These are phyloP conservation scores for Microdochium bolleyi DNA, from an alignment of 2,329 filamentous ascomycete species.

Conservation along the genomic window DNA sequence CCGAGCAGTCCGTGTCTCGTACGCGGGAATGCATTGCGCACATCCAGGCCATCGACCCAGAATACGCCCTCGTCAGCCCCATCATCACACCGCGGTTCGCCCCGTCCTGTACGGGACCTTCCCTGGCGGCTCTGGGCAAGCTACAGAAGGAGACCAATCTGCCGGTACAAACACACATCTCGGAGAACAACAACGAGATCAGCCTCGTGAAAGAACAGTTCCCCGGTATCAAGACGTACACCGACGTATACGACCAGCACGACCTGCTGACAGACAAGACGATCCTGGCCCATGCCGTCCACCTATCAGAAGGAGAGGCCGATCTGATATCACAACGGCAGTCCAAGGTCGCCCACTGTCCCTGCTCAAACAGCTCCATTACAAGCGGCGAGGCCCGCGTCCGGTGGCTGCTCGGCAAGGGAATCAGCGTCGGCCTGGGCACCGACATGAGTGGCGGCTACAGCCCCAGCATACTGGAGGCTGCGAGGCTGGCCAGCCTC, in stretches of 20 bases:
- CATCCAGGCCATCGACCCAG: conserved; percentile 59
- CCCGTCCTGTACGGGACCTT: conserved; percentile 49
- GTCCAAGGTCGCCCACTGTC: conserved; percentile 75
- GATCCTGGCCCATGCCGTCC: conserved; percentile 79
- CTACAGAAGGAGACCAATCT: conserved; percentile 56
- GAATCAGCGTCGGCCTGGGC: conserved; percentile 75
- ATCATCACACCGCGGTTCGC: conserved; percentile 73
- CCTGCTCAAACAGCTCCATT: conserved; percentile 75
- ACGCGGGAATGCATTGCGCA: conserved; percentile 57
- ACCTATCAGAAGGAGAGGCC: conserved; percentile 62
- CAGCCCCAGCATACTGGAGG: conserved; percentile 70
- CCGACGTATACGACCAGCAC: conserved; percentile 68
- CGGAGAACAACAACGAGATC: conserved; percentile 72
- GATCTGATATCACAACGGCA: conserved; percentile 50
- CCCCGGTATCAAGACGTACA: conserved; percentile 56
- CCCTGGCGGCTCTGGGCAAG: conserved; percentile 55
- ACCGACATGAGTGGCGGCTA: conserved; percentile 91
- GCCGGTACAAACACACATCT: conserved; percentile 82
- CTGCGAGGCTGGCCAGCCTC: conserved; percentile 73
- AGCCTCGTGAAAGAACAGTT: conserved; percentile 64
- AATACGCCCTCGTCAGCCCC: conserved; percentile 58
- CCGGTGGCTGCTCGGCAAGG: conserved; percentile 63
- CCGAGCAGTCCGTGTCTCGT: conserved; percentile 45
- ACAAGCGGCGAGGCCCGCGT: conserved; percentile 74
- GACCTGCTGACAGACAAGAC: conserved; percentile 65